Percentiles rank a stretch among this genome's conserved stretches.
Evolutionary conservation across 768 basidiomycete genomes (phyloP).

Genomic region (Trametes sanguinea): DNA sequence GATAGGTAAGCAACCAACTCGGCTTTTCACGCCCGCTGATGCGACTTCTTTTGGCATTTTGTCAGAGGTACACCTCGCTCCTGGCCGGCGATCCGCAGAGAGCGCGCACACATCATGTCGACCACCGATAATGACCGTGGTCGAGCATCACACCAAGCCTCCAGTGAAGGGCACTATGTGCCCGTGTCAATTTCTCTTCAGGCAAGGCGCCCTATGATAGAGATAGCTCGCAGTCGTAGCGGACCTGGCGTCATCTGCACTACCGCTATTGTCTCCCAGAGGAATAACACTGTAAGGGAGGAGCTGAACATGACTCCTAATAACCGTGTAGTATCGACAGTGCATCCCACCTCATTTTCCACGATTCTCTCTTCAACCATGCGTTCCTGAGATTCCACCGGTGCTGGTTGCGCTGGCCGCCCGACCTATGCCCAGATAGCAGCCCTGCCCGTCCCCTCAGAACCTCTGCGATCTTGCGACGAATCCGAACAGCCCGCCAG

Average conservation of each 20-base stretch:
- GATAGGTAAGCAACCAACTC: not conserved
- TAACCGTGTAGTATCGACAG: too few relatives aligned
- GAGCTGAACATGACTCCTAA: too few relatives aligned
- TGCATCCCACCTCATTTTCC: too few relatives aligned
- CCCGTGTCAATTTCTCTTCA: not conserved
- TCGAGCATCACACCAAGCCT: not conserved
- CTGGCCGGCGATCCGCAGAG: not conserved
- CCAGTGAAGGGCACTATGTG: not conserved
- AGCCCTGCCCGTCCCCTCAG: not conserved
- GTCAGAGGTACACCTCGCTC: not conserved
- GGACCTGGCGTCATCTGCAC: not conserved
- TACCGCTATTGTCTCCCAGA: not conserved
- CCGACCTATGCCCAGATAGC: not conserved
- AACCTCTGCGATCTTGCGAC: not conserved
- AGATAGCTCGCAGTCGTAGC: conserved; percentile 8
- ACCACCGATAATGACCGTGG: not conserved
- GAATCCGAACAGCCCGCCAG: not conserved
- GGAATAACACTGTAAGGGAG: not conserved
- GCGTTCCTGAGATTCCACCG: not conserved
- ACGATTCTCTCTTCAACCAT: too few relatives aligned
- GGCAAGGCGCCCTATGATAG: not conserved
- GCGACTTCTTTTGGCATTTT: not conserved
- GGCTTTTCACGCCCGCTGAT: not conserved
- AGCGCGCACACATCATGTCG: not conserved
- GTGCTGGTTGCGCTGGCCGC: not conserved